Conservation (phyloP, 352 stramenopile genomes). For the Pythium aphanidermatum region DNA sequence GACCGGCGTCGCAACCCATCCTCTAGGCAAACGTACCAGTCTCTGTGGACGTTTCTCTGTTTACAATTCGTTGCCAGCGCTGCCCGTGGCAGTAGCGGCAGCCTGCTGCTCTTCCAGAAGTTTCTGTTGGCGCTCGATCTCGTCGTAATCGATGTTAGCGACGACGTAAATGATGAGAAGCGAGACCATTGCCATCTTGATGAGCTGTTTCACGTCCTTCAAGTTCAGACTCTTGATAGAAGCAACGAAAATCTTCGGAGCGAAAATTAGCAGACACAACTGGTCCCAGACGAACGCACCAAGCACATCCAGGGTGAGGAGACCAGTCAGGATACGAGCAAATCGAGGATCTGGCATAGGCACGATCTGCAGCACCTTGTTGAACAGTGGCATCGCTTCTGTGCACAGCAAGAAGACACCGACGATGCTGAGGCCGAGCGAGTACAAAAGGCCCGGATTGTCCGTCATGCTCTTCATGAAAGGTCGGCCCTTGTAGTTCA, state of each 20-base stretch:
- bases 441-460: conserved; percentile 95
- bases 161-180: conserved; percentile 83
- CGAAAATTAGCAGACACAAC: conserved; percentile 78
- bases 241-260: conserved; percentile 82
- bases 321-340: conserved; percentile 67
- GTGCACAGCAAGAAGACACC: conserved; percentile 91
- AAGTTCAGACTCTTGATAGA: conserved; percentile 68
- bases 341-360: conserved; percentile 87
- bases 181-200: conserved; percentile 84
- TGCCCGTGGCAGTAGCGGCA: conserved; percentile 10
- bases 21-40: too few relatives aligned
- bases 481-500: conserved; percentile 98
- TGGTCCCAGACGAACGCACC: conserved; percentile 85
- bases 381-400: conserved; percentile 88
- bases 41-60: neutral
- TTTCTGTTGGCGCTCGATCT: conserved; percentile 85
- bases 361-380: conserved; percentile 91
- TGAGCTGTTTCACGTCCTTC: conserved; percentile 71
- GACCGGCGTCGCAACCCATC: too few relatives aligned
- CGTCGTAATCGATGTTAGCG: conserved; percentile 87
- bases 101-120: conserved; percentile 53
- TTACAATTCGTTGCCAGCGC: conserved; percentile 7
- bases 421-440: conserved; percentile 78
- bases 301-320: conserved; percentile 80
- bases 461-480: conserved; percentile 98